A percentile compares a stretch with the other conserved stretches of the same genome.
Evolutionary conservation across 2,329 filamentous ascomycete species (phyloP).

Genomic region (Epichloe scottii): DNA sequence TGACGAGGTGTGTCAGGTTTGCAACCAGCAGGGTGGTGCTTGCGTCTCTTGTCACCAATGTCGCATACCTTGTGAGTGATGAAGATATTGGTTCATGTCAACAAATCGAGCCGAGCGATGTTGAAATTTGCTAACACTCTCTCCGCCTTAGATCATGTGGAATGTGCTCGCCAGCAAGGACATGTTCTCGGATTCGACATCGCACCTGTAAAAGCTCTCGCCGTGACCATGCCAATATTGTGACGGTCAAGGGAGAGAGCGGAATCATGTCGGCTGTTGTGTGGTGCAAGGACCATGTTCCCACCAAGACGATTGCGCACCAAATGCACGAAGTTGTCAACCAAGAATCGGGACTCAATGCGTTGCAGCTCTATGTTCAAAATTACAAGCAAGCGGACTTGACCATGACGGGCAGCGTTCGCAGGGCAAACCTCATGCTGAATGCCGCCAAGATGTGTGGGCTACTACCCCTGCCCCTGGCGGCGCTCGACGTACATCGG

Average conservation of each 20-base stretch:
- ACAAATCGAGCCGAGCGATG: not conserved
- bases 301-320: slow-evolving; percentile 60
- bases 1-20: slow-evolving; percentile 71
- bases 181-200: slow-evolving; percentile 86
- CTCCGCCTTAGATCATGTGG: slow-evolving; percentile 47
- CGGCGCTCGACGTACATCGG: slow-evolving; percentile 41
- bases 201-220: slow-evolving; percentile 73
- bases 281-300: slow-evolving; percentile 84
- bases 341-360: slow-evolving; percentile 54
- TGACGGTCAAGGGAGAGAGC: slow-evolving; percentile 67
- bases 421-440: slow-evolving; percentile 73
- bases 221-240: slow-evolving; percentile 66
- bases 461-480: slow-evolving; percentile 14
- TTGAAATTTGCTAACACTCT: slow-evolving; percentile 5
- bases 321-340: slow-evolving; percentile 65
- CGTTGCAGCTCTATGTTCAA: slow-evolving; percentile 73
- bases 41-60: slow-evolving; percentile 76
- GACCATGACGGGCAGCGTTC: slow-evolving; percentile 77
- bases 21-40: slow-evolving; percentile 62
- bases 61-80: slow-evolving; percentile 34
- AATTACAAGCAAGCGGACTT: slow-evolving; percentile 94
- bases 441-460: slow-evolving; percentile 44
- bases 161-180: slow-evolving; percentile 74
- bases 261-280: slow-evolving; percentile 76
- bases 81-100: not conserved